phyloP scores from a whole-genome alignment of 2,329 filamentous ascomycete species.

The Chalara sp. region DNA sequence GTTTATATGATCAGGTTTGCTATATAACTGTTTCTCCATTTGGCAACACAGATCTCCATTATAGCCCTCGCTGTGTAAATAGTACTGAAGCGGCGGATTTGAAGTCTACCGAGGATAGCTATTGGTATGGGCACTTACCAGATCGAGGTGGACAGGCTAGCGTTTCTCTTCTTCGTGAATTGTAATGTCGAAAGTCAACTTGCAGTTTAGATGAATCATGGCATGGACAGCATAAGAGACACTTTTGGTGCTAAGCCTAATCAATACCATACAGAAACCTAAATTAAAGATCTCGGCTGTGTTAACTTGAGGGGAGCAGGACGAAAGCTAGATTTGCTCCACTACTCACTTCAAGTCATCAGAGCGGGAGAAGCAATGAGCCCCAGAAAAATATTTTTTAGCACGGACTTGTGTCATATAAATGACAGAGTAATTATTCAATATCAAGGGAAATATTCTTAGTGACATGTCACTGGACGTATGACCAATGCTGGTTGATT shows the following conservation, averaged over 20 bases:
- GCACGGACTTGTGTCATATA: too few relatives aligned
- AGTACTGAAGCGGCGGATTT: neutral
- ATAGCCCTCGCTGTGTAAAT: neutral
- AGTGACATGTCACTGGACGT: too few relatives aligned
- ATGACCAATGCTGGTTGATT: too few relatives aligned
- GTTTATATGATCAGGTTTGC: neutral
- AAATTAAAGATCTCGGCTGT: neutral
- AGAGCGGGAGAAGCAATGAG: too few relatives aligned
- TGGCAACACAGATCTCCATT: neutral
- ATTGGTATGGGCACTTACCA: neutral
- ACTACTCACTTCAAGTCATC: too few relatives aligned
- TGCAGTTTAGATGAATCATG: neutral
- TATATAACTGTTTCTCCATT: neutral
- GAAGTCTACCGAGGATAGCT: neutral
- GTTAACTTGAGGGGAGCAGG: neutral
- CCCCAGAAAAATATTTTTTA: too few relatives aligned
- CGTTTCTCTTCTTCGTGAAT: neutral
- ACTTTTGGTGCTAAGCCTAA: neutral
- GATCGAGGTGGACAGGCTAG: neutral
- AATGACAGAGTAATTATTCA: too few relatives aligned
- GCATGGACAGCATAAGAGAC: neutral
- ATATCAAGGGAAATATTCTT: too few relatives aligned
- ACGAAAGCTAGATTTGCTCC: too few relatives aligned
- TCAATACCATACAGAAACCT: neutral
- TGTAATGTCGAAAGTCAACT: neutral